phyloP scores from a whole-genome alignment of 2,329 filamentous ascomycete genomes.

The Xylaria polymorpha region DNA sequence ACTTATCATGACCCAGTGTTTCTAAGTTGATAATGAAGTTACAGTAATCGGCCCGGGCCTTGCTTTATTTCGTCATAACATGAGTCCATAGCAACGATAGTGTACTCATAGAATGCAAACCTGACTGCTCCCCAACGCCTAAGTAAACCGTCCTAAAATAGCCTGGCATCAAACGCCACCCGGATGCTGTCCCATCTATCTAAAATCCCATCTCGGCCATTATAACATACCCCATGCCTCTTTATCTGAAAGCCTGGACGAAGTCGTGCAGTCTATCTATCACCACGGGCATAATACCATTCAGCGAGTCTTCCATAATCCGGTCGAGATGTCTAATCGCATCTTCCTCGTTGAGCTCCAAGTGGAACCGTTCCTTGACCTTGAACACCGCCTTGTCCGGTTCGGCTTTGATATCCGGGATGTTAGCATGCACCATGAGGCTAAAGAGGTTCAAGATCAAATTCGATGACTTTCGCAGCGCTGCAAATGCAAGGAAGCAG shows the following conservation, averaged over 20 bases:
- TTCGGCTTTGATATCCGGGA: slow-evolving; percentile 92
- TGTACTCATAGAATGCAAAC: not conserved
- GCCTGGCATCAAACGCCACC: slow-evolving; percentile 26
- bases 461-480: slow-evolving; percentile 87
- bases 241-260: slow-evolving; percentile 85
- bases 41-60: not conserved
- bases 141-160: slow-evolving; percentile 12
- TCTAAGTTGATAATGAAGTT: not conserved
- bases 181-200: slow-evolving; percentile 8
- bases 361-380: slow-evolving; percentile 91
- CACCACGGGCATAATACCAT: slow-evolving; percentile 89
- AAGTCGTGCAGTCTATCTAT: slow-evolving; percentile 96
- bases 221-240: not conserved
- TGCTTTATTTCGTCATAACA: not conserved
- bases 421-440: slow-evolving; percentile 97
- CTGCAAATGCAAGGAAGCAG: slow-evolving; percentile 93
- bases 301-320: slow-evolving; percentile 90
- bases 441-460: slow-evolving; percentile 95
- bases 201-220: not conserved
- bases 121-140: not conserved
- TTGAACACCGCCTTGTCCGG: slow-evolving; percentile 95
- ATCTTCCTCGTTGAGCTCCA: slow-evolving; percentile 92
- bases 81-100: slow-evolving; percentile 1
- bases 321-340: slow-evolving; percentile 88
- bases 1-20: not conserved